Evolutionary conservation across 2,329 filamentous ascomycete genomes (phyloP).

Genomic region (Aspergillus terreus): DNA sequence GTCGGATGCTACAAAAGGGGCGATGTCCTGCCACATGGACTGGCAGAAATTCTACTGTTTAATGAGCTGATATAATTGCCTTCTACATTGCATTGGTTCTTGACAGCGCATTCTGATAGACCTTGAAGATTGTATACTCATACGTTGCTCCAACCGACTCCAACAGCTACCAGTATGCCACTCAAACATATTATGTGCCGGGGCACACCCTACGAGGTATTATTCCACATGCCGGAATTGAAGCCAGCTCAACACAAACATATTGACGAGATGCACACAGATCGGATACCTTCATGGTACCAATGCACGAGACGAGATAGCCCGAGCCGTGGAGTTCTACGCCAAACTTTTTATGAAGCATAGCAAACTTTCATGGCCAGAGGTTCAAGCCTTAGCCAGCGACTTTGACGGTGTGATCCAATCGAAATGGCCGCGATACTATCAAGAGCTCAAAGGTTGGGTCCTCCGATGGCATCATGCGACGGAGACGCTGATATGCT

Average conservation of each 20-base stretch:
- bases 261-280: background rate
- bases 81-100: no score
- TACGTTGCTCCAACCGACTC: no score
- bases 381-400: constrained; percentile 43
- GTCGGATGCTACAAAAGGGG: no score
- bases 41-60: no score
- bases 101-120: no score
- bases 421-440: constrained; percentile 25
- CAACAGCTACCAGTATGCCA: background rate
- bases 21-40: no score
- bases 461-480: no score
- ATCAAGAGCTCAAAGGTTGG: constrained; percentile 36
- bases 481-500: no score
- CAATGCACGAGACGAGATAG: background rate
- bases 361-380: constrained; percentile 42
- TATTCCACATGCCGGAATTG: background rate
- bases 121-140: no score
- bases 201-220: background rate
- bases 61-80: no score
- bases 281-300: background rate
- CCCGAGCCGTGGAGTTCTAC: background rate
- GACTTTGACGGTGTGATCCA: constrained; percentile 40
- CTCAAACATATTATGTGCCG: background rate
- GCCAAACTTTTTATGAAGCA: background rate
- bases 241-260: background rate